Evolutionary conservation across 1,284 basidiomycete species (phyloP).

Genomic region (Anthracocystis setariae): DNA sequence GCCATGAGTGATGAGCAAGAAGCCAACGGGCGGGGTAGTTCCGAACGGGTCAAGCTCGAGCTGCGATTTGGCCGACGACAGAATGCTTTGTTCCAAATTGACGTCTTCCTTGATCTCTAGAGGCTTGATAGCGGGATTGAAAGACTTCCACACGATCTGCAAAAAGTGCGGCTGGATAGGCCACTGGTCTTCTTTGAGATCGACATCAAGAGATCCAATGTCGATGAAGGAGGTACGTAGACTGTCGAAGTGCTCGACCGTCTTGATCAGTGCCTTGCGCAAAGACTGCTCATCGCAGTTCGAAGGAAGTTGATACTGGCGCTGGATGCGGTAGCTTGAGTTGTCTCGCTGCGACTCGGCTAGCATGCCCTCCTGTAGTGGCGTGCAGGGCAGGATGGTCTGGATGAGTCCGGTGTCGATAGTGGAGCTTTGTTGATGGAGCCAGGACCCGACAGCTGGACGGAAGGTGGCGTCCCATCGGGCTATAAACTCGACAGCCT

Average conservation of each 20-base stretch:
- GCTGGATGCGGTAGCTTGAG: slow-evolving; percentile 53
- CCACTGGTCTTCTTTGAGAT: slow-evolving; percentile 9
- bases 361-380: slow-evolving; percentile 64
- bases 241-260: slow-evolving; percentile 42
- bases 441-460: slow-evolving; percentile 21
- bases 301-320: slow-evolving; percentile 57
- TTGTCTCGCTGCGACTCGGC: slow-evolving; percentile 55
- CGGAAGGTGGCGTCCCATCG: slow-evolving; percentile 32
- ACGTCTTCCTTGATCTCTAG: slow-evolving; percentile 9
- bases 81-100: slow-evolving; percentile 17
- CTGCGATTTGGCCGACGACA: slow-evolving; percentile 4
- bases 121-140: slow-evolving; percentile 8
- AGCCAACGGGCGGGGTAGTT: slow-evolving; percentile 28
- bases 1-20: slow-evolving; percentile 34
- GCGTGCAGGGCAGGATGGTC: slow-evolving; percentile 51
- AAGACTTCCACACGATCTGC: slow-evolving; percentile 43
- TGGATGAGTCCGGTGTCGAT: slow-evolving; percentile 8
- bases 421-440: slow-evolving; percentile 3
- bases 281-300: slow-evolving; percentile 37
- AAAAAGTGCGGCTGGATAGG: slow-evolving; percentile 45
- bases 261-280: slow-evolving; percentile 24
- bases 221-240: slow-evolving; percentile 60
- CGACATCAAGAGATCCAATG: slow-evolving; percentile 25
- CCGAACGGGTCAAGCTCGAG: slow-evolving; percentile 29
- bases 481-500: slow-evolving; percentile 21